These are phyloP conservation scores for Fusarium marasasianum DNA, from an alignment of 2,329 filamentous ascomycete genomes.

Conservation along the genomic window DNA sequence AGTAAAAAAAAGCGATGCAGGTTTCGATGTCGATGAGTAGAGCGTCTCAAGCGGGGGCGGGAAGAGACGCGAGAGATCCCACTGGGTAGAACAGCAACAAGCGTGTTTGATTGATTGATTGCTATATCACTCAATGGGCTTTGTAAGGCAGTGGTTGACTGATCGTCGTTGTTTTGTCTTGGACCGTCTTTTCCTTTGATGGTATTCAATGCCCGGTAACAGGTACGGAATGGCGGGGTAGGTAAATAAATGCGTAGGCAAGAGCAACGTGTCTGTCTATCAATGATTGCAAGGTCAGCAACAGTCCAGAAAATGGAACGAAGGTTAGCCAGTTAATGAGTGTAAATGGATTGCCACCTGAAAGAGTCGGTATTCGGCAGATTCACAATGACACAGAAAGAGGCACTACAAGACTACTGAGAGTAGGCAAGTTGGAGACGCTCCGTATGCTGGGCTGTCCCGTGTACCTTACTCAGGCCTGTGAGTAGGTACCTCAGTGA, in stretches of 20 bases:
- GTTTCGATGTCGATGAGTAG: slow-evolving; percentile 26
- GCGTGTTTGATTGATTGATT: background rate
- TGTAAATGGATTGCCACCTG: slow-evolving; percentile 5
- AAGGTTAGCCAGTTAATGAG: slow-evolving; percentile 4
- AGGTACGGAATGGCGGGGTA: slow-evolving; percentile 25
- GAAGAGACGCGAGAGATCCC: slow-evolving; percentile 4
- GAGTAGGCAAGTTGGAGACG: slow-evolving; percentile 8
- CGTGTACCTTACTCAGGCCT: slow-evolving; percentile 2
- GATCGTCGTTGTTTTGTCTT: slow-evolving; percentile 9
- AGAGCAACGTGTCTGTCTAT: slow-evolving; percentile 25
- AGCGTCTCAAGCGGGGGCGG: slow-evolving; percentile 22
- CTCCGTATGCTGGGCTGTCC: background rate
- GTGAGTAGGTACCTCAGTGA: slow-evolving; percentile 17
- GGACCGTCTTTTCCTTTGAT: slow-evolving; percentile 21
- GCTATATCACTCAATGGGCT: background rate
- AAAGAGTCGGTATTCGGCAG: background rate
- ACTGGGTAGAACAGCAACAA: slow-evolving; percentile 6
- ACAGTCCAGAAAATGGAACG: background rate
- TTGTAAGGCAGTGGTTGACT: background rate
- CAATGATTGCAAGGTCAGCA: slow-evolving; percentile 23
- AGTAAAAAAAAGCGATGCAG: slow-evolving; percentile 33
- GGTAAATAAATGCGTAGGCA: slow-evolving; percentile 4
- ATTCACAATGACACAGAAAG: slow-evolving; percentile 1
- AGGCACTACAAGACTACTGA: slow-evolving; percentile 15
- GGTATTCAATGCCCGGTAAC: slow-evolving; percentile 9